phyloP scores from a whole-genome alignment of 768 basidiomycete species.

The Mycena alexandri region DNA sequence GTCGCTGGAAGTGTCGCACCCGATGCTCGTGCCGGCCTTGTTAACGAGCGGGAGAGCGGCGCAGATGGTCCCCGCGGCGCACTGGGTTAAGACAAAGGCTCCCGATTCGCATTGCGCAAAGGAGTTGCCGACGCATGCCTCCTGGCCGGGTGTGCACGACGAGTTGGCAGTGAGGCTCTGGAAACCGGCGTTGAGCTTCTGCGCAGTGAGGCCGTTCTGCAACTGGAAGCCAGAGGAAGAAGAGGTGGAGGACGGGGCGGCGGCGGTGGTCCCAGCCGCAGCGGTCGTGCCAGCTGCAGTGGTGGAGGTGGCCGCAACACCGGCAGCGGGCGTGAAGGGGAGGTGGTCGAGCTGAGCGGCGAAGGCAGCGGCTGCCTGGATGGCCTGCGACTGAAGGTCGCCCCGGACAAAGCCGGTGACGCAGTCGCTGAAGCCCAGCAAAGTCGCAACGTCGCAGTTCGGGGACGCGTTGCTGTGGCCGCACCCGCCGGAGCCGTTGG shows the following conservation, averaged over 20 bases:
- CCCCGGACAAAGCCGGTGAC: background rate
- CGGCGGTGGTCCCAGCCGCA: slow-evolving; percentile 37
- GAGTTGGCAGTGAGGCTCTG: slow-evolving; percentile 51
- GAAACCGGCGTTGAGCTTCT: slow-evolving; percentile 57
- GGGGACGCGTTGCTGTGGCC: slow-evolving; percentile 10
- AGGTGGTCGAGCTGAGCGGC: background rate
- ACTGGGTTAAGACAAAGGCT: slow-evolving; percentile 47
- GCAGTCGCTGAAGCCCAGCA: slow-evolving; percentile 2
- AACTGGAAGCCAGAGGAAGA: slow-evolving; percentile 43
- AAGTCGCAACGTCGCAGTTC: slow-evolving; percentile 8
- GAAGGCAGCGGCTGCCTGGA: slow-evolving; percentile 46
- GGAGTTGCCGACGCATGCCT: slow-evolving; percentile 57
- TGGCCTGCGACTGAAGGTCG: slow-evolving; percentile 9
- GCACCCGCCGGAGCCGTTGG: slow-evolving; percentile 6
- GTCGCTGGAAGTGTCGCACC: slow-evolving; percentile 55
- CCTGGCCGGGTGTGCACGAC: slow-evolving; percentile 56
- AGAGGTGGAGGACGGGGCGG: slow-evolving; percentile 31
- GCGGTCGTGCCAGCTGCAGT: background rate
- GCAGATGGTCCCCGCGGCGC: slow-evolving; percentile 48
- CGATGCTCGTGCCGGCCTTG: slow-evolving; percentile 55
- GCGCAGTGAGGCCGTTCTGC: slow-evolving; percentile 54
- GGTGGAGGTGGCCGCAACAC: background rate
- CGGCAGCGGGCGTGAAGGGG: slow-evolving; percentile 1
- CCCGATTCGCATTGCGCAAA: slow-evolving; percentile 67
- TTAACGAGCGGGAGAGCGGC: slow-evolving; percentile 60